Evolutionary conservation across 1,284 basidiomycete species (phyloP).

Genomic region (Fomitopsis pinicola): DNA sequence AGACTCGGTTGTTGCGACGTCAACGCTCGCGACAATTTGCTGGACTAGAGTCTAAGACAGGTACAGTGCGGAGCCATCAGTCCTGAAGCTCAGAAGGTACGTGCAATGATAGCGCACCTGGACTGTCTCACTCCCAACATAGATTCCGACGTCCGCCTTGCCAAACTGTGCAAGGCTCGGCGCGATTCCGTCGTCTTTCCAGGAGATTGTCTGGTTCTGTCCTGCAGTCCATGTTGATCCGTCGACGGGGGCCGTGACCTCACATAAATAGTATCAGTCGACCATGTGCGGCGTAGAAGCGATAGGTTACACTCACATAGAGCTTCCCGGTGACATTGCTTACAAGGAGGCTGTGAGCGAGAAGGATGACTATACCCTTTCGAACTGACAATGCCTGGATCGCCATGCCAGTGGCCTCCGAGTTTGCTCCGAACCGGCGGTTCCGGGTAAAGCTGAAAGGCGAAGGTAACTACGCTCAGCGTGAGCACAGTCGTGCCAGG

Average conservation of each 20-base stretch:
- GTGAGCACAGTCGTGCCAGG: too few species aligned
- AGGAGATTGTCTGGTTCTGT: constrained; percentile 52
- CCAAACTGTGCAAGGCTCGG: constrained; percentile 63
- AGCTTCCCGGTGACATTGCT: too few species aligned
- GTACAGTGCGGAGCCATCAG: too few species aligned
- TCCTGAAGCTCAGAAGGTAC: not conserved
- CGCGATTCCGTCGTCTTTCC: constrained; percentile 59
- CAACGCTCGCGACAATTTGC: constrained; percentile 46
- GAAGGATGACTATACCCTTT: too few species aligned
- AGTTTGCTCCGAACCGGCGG: too few species aligned
- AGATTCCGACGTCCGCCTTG: constrained; percentile 59
- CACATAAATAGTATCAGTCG: not conserved
- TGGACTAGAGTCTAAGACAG: constrained; percentile 59
- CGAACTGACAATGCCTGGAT: too few species aligned
- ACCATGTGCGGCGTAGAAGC: not conserved
- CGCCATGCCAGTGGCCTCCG: too few species aligned
- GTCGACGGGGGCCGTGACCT: constrained; percentile 62
- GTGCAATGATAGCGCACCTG: constrained; percentile 42
- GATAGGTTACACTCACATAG: too few species aligned
- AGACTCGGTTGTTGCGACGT: constrained; percentile 54
- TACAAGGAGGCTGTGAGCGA: too few species aligned
- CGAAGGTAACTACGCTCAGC: too few species aligned
- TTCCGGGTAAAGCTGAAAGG: too few species aligned
- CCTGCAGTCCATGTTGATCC: constrained; percentile 55
- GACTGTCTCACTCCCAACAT: constrained; percentile 53